phyloP scores from a whole-genome alignment of 1,284 basidiomycete species.

The Cryptococcus sp. region DNA sequence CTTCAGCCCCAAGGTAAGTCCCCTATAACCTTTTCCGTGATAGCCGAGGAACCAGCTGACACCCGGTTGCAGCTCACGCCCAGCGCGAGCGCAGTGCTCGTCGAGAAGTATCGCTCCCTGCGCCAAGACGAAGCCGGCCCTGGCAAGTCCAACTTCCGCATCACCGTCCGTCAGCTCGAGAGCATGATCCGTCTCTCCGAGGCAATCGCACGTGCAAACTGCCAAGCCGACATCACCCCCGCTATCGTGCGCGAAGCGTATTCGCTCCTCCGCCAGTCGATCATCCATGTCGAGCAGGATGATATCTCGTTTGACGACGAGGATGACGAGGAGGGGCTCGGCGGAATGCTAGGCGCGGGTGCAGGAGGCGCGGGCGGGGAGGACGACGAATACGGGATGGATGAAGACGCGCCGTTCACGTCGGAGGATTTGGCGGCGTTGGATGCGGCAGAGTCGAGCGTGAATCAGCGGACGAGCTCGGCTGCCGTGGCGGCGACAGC shows the following conservation, averaged over 20 bases:
- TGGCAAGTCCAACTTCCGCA: slow-evolving; percentile 88
- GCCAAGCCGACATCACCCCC: slow-evolving; percentile 87
- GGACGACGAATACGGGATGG: slow-evolving; percentile 34
- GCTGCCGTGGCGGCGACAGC: slow-evolving; percentile 51
- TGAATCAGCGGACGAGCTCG: slow-evolving; percentile 32
- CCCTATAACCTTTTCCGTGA: background rate
- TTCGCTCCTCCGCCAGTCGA: slow-evolving; percentile 87
- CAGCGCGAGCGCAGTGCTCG: slow-evolving; percentile 86
- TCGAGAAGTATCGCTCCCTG: slow-evolving; percentile 91
- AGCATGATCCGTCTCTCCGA: slow-evolving; percentile 97
- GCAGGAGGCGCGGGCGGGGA: slow-evolving; percentile 19
- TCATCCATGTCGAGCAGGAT: slow-evolving; percentile 99
- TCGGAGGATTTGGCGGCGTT: slow-evolving; percentile 59
- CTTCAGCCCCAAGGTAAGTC: slow-evolving; percentile 86
- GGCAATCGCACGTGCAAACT: slow-evolving; percentile 95
- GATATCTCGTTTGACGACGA: slow-evolving; percentile 98
- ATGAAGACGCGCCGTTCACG: slow-evolving; percentile 51
- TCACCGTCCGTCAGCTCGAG: slow-evolving; percentile 93
- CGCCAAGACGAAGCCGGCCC: slow-evolving; percentile 88
- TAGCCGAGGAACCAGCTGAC: slow-evolving; percentile 1
- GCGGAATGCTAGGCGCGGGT: slow-evolving; percentile 41
- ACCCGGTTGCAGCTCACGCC: slow-evolving; percentile 69
- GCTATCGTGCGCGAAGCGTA: slow-evolving; percentile 95
- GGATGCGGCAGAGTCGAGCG: slow-evolving; percentile 45
- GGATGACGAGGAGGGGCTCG: slow-evolving; percentile 62